Evolutionary conservation across 2,329 filamentous ascomycete species (phyloP).

Genomic region (Aspergillus japonicus): DNA sequence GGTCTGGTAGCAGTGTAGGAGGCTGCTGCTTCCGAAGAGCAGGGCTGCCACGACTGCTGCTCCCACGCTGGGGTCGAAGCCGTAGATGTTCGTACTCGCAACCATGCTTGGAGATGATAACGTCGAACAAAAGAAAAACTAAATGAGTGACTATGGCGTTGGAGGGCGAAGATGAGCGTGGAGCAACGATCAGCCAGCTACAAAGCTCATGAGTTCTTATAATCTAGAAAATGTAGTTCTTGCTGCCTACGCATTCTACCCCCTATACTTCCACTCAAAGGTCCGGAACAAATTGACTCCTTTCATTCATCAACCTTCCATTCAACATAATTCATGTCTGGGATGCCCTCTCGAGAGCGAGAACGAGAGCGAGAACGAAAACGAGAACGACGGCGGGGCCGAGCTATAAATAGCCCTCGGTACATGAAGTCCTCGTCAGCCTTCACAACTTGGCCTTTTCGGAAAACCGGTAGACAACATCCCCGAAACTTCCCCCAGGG

Average conservation of each 20-base stretch:
- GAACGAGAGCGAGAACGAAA: background rate
- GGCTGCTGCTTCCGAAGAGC: background rate
- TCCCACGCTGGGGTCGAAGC: background rate
- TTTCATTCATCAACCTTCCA: background rate
- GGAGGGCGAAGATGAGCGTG: background rate
- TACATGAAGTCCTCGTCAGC: background rate
- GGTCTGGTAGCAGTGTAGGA: background rate
- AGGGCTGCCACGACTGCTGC: background rate
- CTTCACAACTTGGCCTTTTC: background rate
- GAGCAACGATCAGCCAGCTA: background rate
- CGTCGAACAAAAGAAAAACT: background rate
- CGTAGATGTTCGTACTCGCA: background rate
- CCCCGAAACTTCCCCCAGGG: conserved; percentile 36
- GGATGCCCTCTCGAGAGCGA: background rate
- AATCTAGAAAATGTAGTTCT: background rate
- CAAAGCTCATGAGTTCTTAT: background rate
- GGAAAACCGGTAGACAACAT: conserved; percentile 42
- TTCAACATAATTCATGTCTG: background rate
- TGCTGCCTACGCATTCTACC: background rate
- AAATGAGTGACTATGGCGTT: background rate
- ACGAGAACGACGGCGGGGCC: too few species aligned
- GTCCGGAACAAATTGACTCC: background rate
- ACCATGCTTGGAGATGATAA: background rate
- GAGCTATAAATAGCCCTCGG: too few species aligned
- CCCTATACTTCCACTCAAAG: background rate